Evolutionary conservation across 305 asterid species (phyloP).

Genomic region (Plantago coronopus): DNA sequence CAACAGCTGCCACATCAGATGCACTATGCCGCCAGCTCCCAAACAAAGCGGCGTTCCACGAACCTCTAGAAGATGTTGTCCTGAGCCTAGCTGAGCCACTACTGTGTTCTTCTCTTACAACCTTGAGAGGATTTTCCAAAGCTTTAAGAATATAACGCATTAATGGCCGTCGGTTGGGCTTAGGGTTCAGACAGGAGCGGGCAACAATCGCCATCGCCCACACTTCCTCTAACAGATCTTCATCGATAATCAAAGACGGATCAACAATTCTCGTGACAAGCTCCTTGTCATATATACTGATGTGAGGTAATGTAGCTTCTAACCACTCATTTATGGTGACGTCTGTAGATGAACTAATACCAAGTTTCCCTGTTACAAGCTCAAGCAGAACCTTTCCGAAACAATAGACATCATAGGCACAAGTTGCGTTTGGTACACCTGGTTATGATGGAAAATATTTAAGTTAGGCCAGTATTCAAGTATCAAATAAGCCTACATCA

Average conservation of each 20-base stretch:
- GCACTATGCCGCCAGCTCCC: slow-evolving; percentile 92
- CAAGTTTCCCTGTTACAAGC: slow-evolving; percentile 84
- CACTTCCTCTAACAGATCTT: slow-evolving; percentile 47
- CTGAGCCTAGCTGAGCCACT: slow-evolving; percentile 65
- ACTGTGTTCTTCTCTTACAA: slow-evolving; percentile 67
- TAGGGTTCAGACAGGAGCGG: slow-evolving; percentile 48
- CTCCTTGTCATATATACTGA: slow-evolving; percentile 75
- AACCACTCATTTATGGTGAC: slow-evolving; percentile 59
- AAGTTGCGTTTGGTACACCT: slow-evolving; percentile 57
- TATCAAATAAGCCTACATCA: not conserved
- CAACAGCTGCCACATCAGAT: slow-evolving; percentile 51
- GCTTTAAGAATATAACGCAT: slow-evolving; percentile 82
- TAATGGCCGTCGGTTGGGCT: slow-evolving; percentile 40
- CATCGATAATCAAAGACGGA: slow-evolving; percentile 75
- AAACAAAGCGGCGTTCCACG: slow-evolving; percentile 75
- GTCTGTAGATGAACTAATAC: slow-evolving; percentile 66
- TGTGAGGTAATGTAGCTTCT: slow-evolving; percentile 57
- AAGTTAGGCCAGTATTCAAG: slow-evolving; percentile 1
- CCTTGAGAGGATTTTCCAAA: slow-evolving; percentile 80
- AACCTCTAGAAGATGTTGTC: slow-evolving; percentile 75
- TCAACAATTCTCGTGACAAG: slow-evolving; percentile 73
- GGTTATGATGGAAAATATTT: slow-evolving; percentile 11
- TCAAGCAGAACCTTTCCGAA: slow-evolving; percentile 88
- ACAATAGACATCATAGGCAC: slow-evolving; percentile 82
- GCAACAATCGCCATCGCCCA: slow-evolving; percentile 59